A percentile compares a stretch with the other conserved stretches of the same genome.
These are phyloP conservation scores for Termitomyces sp. DNA, from an alignment of 768 basidiomycete genomes.

Conservation along the genomic window DNA sequence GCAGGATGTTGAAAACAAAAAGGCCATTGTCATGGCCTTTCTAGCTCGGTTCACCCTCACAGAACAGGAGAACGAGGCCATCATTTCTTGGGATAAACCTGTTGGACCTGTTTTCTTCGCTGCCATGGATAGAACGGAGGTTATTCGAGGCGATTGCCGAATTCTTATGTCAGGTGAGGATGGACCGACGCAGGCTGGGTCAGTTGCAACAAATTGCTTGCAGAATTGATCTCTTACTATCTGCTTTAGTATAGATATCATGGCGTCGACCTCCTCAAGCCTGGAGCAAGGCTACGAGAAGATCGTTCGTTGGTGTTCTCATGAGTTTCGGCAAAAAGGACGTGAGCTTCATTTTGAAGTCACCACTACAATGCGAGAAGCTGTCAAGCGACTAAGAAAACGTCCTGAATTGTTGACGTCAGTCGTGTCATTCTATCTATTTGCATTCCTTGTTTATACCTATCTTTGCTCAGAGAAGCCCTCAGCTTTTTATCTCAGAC, in stretches of 20 bases:
- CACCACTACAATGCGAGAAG: constrained; percentile 56
- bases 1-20: constrained; percentile 62
- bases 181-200: constrained; percentile 76
- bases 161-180: constrained; percentile 85
- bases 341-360: constrained; percentile 74
- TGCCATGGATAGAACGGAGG: constrained; percentile 82
- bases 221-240: background rate
- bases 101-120: constrained; percentile 72
- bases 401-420: constrained; percentile 77
- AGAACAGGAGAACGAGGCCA: constrained; percentile 62
- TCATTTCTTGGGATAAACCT: constrained; percentile 75
- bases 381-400: constrained; percentile 65
- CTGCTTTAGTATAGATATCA: constrained; percentile 71
- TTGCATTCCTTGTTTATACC: background rate
- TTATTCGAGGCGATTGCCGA: constrained; percentile 78
- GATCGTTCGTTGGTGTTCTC: constrained; percentile 77
- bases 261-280: constrained; percentile 72
- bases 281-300: constrained; percentile 91
- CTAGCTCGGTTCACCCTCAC: constrained; percentile 81
- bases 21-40: constrained; percentile 74
- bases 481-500: constrained; percentile 73
- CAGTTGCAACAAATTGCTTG: constrained; percentile 10
- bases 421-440: constrained; percentile 15
- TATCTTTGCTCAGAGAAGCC: constrained; percentile 46
- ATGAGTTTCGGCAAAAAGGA: constrained; percentile 78